phyloP scores from a whole-genome alignment of 2,329 filamentous ascomycete species.

The Epichloe sibirici region DNA sequence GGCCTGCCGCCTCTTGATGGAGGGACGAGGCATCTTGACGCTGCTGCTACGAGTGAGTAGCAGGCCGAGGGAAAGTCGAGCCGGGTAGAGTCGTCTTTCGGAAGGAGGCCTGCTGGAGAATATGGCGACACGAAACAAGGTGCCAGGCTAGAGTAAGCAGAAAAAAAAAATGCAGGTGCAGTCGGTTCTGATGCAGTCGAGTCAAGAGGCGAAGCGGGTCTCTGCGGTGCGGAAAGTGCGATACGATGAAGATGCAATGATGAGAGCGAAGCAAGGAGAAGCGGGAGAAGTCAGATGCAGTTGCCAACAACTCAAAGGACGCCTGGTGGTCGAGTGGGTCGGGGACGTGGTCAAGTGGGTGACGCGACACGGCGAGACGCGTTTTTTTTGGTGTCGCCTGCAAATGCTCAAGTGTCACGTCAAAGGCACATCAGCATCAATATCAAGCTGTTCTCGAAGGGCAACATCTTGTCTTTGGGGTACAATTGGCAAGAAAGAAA shows the following conservation, averaged over 20 bases:
- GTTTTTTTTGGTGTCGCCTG: neutral
- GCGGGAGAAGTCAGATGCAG: constrained; percentile 2
- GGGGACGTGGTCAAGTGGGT: neutral
- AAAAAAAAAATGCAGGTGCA: neutral
- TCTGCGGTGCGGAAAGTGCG: neutral
- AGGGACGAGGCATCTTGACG: constrained; percentile 3
- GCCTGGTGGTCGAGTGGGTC: neutral
- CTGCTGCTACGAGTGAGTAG: neutral
- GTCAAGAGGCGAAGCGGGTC: neutral
- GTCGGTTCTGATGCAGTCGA: neutral
- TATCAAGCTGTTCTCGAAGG: no score
- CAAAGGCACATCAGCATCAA: no score
- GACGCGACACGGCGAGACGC: neutral
- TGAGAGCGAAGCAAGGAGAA: neutral
- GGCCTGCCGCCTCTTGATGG: constrained; percentile 8
- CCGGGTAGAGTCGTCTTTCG: neutral
- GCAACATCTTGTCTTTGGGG: no score
- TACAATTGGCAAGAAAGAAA: no score
- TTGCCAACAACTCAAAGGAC: neutral
- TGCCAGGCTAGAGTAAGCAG: neutral
- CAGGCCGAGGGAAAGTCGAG: neutral
- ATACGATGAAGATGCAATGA: neutral
- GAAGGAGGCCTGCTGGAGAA: neutral
- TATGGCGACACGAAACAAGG: neutral
- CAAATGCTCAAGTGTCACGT: no score